Evolutionary conservation across 805 yeast species (phyloP).

Genomic region (Ogataea methanolica): DNA sequence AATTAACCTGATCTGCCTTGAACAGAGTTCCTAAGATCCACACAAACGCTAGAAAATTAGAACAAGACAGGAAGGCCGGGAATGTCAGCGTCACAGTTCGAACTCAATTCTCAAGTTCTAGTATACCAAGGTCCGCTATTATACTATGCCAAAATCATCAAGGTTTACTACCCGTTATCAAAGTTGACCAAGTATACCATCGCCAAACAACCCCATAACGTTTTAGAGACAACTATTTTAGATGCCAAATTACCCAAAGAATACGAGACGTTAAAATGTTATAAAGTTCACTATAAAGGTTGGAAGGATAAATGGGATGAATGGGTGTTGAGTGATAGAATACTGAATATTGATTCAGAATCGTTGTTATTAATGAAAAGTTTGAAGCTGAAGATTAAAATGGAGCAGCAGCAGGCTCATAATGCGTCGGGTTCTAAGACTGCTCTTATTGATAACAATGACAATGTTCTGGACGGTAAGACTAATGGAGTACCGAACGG

Average conservation of each 20-base stretch:
- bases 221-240: neutral
- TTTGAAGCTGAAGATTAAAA: slow-evolving; percentile 35
- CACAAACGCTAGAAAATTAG: neutral
- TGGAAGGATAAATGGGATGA: slow-evolving; percentile 98
- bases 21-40: neutral
- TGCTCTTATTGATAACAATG: neutral
- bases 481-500: neutral
- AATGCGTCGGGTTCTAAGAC: neutral
- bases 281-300: slow-evolving; percentile 84
- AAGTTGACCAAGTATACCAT: slow-evolving; percentile 32
- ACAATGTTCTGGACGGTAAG: neutral
- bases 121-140: slow-evolving; percentile 90
- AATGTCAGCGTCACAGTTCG: slow-evolving; percentile 3
- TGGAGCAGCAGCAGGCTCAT: slow-evolving; percentile 8
- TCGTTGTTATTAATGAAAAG: slow-evolving; percentile 61
- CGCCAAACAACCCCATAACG: slow-evolving; percentile 11
- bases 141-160: slow-evolving; percentile 80
- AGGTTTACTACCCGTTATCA: slow-evolving; percentile 53
- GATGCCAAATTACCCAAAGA: slow-evolving; percentile 20
- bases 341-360: slow-evolving; percentile 65
- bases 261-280: slow-evolving; percentile 26
- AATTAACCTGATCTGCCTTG: no score
- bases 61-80: neutral
- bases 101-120: slow-evolving; percentile 39
- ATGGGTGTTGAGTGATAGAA: slow-evolving; percentile 75